Evolutionary conservation across 129 eudicot species (phyloP), one percentile per base, ranked within the genome.

Genomic region (Artemisia argyi): DNA sequence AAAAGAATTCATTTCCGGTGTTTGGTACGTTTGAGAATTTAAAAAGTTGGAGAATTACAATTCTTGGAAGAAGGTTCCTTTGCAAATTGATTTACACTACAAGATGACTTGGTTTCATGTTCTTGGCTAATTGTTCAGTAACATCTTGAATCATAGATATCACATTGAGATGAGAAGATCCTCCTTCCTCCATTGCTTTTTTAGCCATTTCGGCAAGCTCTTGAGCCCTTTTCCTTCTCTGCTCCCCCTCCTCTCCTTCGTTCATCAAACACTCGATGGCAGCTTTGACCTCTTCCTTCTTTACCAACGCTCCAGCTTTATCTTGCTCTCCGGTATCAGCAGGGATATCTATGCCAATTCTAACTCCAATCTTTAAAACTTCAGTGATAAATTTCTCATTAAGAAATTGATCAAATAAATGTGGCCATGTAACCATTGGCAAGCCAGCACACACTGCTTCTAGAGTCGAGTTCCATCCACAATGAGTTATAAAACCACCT

Each of bases 401-500:
- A 15, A 46, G 50, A 50, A 83, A 86, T 52, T 83, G 91, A 60
- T 86, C 91, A 3, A 80, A 76, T 13, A 86, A 86, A 24, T 58
- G 49, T 1, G 90, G 90, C 86, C 88, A 88, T 22, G 90, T 82
- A 13, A 83, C 74, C 83, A 88, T 75, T 6, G 87, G 94, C 68
- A 82, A 66, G 3, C 90, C 90, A 1, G 81, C 73, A 16, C 80
- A 57, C 0, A 85, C 55, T 7, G 83, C 84, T 73, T 88, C 89
- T 11, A 84, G 69, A 0, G 81, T 77, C 68, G 88, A 85, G 68
- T 88, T 88, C 95, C 68, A 63, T n/a, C 90, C 90, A 16, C 90
- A 85, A 14, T 85, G 95, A 10, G 95, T 83, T 3, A 88, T 48
- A 60, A 85, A 89, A 22, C 87, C 91, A 22, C 91, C 96, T 0